These are phyloP conservation scores for Boletus insuetus DNA, from an alignment of 768 basidiomycete species.

Conservation along the genomic window DNA sequence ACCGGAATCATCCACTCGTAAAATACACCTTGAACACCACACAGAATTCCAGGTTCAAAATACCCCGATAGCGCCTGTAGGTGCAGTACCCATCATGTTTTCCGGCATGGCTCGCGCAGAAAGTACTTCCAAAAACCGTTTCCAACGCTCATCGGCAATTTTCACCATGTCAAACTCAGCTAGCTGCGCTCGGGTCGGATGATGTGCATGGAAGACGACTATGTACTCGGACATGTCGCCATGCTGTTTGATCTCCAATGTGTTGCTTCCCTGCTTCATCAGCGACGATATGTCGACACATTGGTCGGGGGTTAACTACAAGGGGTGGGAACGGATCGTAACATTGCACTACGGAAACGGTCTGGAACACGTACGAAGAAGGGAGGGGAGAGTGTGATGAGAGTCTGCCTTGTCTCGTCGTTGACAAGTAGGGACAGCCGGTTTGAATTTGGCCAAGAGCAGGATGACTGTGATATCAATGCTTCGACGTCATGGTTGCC, in stretches of 20 bases:
- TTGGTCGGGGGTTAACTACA: conserved; percentile 45
- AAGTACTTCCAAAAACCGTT: conserved; percentile 11
- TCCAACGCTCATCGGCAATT: conserved; percentile 21
- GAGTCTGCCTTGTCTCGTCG: conserved; percentile 2
- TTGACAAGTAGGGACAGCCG: conserved; percentile 15
- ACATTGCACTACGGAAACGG: neutral
- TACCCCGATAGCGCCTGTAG: neutral
- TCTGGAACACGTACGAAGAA: conserved; percentile 34
- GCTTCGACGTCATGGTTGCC: conserved; percentile 15
- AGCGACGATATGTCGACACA: conserved; percentile 52
- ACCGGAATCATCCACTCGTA: neutral
- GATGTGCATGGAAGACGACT: conserved; percentile 48
- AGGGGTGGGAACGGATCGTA: neutral
- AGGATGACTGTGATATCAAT: conserved; percentile 27
- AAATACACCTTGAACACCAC: neutral
- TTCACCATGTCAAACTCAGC: conserved; percentile 18
- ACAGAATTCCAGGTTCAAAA: neutral
- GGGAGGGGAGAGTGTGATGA: conserved; percentile 29
- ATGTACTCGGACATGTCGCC: conserved; percentile 44
- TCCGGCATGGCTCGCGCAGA: conserved; percentile 6
- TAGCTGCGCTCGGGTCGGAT: conserved; percentile 47
- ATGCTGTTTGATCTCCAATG: conserved; percentile 41
- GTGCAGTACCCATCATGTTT: neutral
- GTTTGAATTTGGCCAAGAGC: conserved; percentile 44
- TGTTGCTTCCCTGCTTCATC: conserved; percentile 40